Evolutionary conservation across 306 rosid species (phyloP).

Genomic region (Delonix regia): DNA sequence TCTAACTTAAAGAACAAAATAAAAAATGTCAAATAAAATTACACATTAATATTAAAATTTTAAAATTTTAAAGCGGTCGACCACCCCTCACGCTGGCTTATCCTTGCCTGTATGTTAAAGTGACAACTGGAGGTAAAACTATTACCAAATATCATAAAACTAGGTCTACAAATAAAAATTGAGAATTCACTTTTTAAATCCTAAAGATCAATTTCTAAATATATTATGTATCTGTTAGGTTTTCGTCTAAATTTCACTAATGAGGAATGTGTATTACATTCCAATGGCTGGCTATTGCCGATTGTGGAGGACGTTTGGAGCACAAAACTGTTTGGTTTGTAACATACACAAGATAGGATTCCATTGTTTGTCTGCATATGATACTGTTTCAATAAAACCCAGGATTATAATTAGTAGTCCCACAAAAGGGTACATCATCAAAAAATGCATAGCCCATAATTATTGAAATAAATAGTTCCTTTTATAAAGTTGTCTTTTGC

Average conservation of each 20-base stretch:
- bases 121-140: no score
- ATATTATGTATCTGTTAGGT: not conserved
- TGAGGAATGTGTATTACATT: constrained; percentile 28
- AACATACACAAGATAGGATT: not conserved
- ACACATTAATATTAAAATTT: no score
- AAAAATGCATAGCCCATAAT: not conserved
- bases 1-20: no score
- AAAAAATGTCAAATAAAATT: no score
- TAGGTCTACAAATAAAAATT: no score
- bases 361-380: not conserved
- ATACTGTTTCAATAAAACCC: not conserved
- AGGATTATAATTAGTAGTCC: not conserved
- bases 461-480: not conserved
- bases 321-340: not conserved
- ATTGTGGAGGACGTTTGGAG: not conserved
- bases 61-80: no score
- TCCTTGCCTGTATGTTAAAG: no score
- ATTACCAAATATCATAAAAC: no score
- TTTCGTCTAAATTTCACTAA: not conserved
- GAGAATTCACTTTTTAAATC: no score
- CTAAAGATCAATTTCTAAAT: no score
- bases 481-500: not conserved
- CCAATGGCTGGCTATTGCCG: constrained; percentile 22
- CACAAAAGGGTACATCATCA: not conserved
- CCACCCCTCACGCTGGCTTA: no score